Percentiles rank a stretch among this genome's conserved stretches.
phyloP scores from a whole-genome alignment of 495 filamentous ascomycete species.

The Aspergillus nanangensis region DNA sequence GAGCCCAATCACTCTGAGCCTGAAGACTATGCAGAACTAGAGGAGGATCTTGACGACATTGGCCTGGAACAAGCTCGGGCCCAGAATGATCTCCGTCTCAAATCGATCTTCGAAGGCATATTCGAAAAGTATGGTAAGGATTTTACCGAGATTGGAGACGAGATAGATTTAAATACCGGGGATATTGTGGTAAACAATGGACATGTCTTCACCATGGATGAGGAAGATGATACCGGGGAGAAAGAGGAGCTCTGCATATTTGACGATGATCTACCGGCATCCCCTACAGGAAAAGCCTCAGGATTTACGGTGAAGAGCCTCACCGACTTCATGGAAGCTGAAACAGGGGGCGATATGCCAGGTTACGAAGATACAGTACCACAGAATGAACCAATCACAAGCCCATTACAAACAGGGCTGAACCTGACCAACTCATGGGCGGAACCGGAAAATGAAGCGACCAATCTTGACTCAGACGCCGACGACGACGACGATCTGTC shows the following conservation, averaged over 20 bases:
- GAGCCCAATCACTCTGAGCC: conserved; percentile 18
- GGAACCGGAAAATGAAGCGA: conserved; percentile 5
- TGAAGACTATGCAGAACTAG: conserved; percentile 30
- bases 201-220: conserved; percentile 58
- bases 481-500: conserved; percentile 20
- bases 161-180: conserved; percentile 73
- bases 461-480: conserved; percentile 11
- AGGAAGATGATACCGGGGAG: conserved; percentile 45
- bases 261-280: conserved; percentile 2
- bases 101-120: conserved; percentile 77
- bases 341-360: not conserved
- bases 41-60: conserved; percentile 26
- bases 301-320: not conserved
- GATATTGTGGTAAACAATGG: conserved; percentile 84
- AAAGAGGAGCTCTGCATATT: conserved; percentile 9
- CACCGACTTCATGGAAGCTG: not conserved
- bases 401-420: conserved; percentile 3
- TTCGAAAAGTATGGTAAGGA: conserved; percentile 84
- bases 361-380: not conserved
- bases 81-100: conserved; percentile 61
- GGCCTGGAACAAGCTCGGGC: conserved; percentile 55
- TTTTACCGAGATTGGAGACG: conserved; percentile 75
- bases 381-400: not conserved
- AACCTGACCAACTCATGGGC: not conserved
- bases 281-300: not conserved